Percentiles rank a stretch among this genome's conserved stretches.
phyloP scores from a whole-genome alignment of 1,284 basidiomycete genomes.

The Irpex lacteus region DNA sequence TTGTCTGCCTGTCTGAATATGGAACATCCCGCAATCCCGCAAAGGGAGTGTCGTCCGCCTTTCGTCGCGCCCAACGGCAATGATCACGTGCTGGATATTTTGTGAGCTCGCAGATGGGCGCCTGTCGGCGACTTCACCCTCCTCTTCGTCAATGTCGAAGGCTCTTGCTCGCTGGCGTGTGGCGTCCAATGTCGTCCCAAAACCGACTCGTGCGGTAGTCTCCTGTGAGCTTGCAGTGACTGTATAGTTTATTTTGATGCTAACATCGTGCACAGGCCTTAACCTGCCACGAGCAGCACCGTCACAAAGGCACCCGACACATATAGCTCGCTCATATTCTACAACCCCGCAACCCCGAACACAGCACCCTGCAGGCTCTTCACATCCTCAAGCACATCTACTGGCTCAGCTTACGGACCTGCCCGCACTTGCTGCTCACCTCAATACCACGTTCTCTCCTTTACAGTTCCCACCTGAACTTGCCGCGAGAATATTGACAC shows the following conservation, averaged over 20 bases:
- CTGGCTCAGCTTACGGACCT: conserved; percentile 6
- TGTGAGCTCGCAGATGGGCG: conserved; percentile 8
- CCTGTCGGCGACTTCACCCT: not conserved
- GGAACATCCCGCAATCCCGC: not conserved
- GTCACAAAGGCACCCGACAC: not conserved
- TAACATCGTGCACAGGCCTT: not conserved
- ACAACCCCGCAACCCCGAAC: not conserved
- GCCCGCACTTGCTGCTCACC: conserved; percentile 43
- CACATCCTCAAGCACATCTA: not conserved
- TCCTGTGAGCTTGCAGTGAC: not conserved
- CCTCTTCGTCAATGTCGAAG: conserved; percentile 13
- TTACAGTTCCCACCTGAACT: conserved; percentile 68
- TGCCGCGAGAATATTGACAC: conserved; percentile 70
- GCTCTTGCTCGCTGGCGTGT: conserved; percentile 10
- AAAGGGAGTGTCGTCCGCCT: too few relatives aligned
- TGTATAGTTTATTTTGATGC: not conserved
- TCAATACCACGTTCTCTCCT: conserved; percentile 60
- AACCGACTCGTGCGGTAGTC: conserved; percentile 2
- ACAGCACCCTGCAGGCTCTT: not conserved
- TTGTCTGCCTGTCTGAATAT: not conserved
- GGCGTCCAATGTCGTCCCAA: conserved; percentile 5
- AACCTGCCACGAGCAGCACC: not conserved
- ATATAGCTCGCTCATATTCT: conserved; percentile 5
- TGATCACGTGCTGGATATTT: conserved; percentile 9
- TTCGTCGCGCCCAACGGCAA: too few relatives aligned